Base-by-base conservation (phyloP, 139 green algal genomes). In the Trebouxia sp. region DNA sequence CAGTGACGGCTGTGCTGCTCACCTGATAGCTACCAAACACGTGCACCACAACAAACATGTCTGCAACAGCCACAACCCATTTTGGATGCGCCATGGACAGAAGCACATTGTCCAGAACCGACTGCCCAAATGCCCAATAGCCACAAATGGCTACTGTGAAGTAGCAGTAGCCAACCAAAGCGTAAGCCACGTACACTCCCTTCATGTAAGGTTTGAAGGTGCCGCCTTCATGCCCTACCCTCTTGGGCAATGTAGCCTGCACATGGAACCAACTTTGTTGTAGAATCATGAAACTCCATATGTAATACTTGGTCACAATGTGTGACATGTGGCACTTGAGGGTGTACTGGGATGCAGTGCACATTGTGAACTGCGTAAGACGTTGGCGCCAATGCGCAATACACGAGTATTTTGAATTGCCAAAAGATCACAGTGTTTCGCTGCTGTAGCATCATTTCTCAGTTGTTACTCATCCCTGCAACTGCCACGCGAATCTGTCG, bases 51-150 rank as follows among this genome's bases (percentile, higher is more conserved):
- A 77, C 67, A 51, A 77, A 56, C 67, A 77, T 56, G 22, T 77
- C 42, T 39, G 67, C 67, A 51, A 84, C 76, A 1, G 67, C 58
- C 28, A 91, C 81, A 38, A 94, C 22, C 41, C 50, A 74, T 3
- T 42, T 10, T 0, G 90, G 84, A 22, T 65, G 43, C 3, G 22
- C 56, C 11, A 94, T 82, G 53, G 83, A 88, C 22, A 92, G 84
- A 37, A 94, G 83, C 45, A 94, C 90, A 51, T 94, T 86, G 38
- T 84, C 55, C 35, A 47, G 26, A 20, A 88, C 87, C 17, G 1
- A 77, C 5, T 86, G 77, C 0, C 89, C 90, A 62, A 90, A 88
- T 2, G 87, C 89, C 28, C 84, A 76, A 65, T 91, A 93, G 26
- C 89, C 90, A 2, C 55, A 30, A 32, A 51, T 56, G 1, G 82